Conservation (phyloP, 805 yeast species). For the Grigorovia yakushimaensis region DNA sequence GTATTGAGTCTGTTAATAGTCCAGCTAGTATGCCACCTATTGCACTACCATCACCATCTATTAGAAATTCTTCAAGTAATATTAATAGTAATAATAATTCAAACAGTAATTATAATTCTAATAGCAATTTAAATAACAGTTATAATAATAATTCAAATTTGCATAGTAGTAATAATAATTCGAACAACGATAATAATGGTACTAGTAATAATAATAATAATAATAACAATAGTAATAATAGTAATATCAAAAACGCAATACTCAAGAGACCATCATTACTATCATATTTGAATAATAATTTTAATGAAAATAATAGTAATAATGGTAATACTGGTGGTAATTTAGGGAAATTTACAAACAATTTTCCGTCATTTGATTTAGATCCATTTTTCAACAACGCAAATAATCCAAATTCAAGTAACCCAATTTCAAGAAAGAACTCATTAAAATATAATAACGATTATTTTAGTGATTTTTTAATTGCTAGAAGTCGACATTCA, state of each 20-base stretch:
- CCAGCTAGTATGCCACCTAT: not conserved
- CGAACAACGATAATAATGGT: not conserved
- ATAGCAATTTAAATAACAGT: not conserved
- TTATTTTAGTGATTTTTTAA: constrained; percentile 24
- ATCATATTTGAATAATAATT: constrained; percentile 10
- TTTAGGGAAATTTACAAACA: constrained; percentile 1
- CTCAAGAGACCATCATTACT: constrained; percentile 2
- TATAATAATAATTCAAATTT: not conserved
- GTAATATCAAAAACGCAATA: not conserved
- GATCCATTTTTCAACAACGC: constrained; percentile 5
- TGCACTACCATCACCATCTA: not conserved
- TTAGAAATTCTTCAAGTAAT: not conserved
- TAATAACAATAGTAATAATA: not conserved
- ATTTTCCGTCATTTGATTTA: constrained; percentile 1
- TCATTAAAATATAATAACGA: constrained; percentile 24
- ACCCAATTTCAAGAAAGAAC: constrained; percentile 18
- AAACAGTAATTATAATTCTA: not conserved
- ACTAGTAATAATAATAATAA: not conserved
- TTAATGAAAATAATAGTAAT: not conserved
- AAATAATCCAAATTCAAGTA: not conserved
- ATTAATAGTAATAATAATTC: not conserved
- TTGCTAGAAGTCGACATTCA: constrained; percentile 24
- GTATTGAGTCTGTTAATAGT: not conserved
- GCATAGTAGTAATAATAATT: not conserved
- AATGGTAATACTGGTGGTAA: too few species aligned